Evolutionary conservation across 805 yeast genomes (phyloP), one percentile per base, ranked within the genome.

Genomic region (Nakazawaea wyomingensis): DNA sequence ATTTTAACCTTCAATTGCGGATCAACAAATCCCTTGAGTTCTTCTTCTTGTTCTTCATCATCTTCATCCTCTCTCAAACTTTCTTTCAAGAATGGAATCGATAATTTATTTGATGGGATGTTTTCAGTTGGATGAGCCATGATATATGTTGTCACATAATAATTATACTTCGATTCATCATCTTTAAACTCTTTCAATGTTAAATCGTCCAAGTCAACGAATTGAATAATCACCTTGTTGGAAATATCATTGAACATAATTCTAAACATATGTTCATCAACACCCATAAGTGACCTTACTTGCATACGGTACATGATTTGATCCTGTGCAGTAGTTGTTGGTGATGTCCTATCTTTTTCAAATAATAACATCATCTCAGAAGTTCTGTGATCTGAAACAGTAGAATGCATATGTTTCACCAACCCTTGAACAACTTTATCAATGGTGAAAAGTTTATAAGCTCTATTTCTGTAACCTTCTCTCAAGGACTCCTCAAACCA

Each of bases 101-200:
- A 74, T 43, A 93, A 74, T 51, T 79, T 80, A 34, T 84, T 80
- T 16, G 86, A 78, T 14, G 88, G 81, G 14, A 93, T 84, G 24
- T 98, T 98, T 62, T 93, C 99, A 2, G 99, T 93, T 30, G 99
- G 98, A 55, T 88, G 95, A 3, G 96, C 84, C 85, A 93, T 84
- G 34, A 90, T 77, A 61, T 85, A 93, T 34, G 95, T 85, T 0
- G 98, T 91, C 39, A 93, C 74, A 58, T 93, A 93, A 66, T 93
- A 91, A 59, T 88, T 90, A 85, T 96, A 93, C 54, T 77, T 78
- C 50, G 87, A 95, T 53, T 85, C 91, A 3, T 80, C 77, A 18
- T 80, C 74, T 52, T 71, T 69, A 9, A 74, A 70, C 50, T 85
- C 86, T 46, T 82, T 82, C 56, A 90, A 72, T 0, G 98, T 90